Percentiles rank a stretch among this genome's conserved stretches.
These are phyloP conservation scores for Eucalyptus marginata DNA, from an alignment of 345 rosid species.

Conservation along the genomic window DNA sequence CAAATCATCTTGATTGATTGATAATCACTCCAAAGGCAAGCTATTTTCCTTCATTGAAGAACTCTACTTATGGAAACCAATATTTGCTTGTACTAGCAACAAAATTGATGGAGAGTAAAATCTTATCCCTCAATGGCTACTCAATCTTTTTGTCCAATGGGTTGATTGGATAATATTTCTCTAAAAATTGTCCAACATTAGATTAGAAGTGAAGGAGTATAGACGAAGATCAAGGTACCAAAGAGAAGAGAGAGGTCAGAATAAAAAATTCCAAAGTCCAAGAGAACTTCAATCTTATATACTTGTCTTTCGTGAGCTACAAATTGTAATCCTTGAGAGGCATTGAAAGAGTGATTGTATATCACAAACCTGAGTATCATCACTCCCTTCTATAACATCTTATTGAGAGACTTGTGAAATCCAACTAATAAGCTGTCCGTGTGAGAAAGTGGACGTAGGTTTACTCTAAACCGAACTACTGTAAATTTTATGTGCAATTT, in stretches of 20 bases:
- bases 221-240: neutral
- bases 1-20: neutral
- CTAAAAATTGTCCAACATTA: no score
- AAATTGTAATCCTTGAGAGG: no score
- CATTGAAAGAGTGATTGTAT: no score
- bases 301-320: neutral
- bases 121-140: neutral
- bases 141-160: neutral
- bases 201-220: neutral
- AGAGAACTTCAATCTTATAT: neutral
- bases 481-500: neutral
- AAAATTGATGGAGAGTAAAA: no score
- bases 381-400: neutral
- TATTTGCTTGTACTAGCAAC: neutral
- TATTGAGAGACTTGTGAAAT: no score
- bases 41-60: neutral
- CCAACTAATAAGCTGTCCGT: rapidly evolving
- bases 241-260: neutral
- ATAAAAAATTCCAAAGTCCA: no score
- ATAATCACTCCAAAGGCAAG: neutral
- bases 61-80: neutral
- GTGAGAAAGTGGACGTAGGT: rapidly evolving
- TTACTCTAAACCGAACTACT: neutral
- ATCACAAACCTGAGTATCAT: neutral
- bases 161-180: neutral